A percentile compares a stretch with the other conserved stretches of the same genome.
Evolutionary conservation across 106 monocot species (phyloP).

Genomic region (Vanilla planifolia): DNA sequence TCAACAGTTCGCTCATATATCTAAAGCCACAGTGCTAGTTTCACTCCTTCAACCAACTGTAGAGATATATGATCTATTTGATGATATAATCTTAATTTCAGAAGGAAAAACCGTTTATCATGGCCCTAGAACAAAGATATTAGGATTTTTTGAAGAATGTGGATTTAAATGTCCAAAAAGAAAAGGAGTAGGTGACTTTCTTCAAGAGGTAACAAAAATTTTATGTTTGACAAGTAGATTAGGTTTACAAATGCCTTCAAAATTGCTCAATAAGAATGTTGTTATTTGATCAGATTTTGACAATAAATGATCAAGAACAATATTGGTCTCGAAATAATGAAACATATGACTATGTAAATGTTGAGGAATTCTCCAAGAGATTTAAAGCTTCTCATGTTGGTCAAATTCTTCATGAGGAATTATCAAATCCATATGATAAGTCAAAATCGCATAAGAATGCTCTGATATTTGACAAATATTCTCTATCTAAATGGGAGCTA

Average conservation of each 20-base stretch:
- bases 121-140: slow-evolving; percentile 62
- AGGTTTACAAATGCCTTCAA: too few relatives aligned
- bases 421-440: too few relatives aligned
- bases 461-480: too few relatives aligned
- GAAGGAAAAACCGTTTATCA: slow-evolving; percentile 89
- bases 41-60: slow-evolving; percentile 87
- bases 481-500: too few relatives aligned
- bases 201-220: slow-evolving; percentile 58
- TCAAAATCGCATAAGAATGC: too few relatives aligned
- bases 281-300: background rate
- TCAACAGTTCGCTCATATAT: slow-evolving; percentile 57
- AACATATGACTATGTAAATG: background rate
- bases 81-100: slow-evolving; percentile 80
- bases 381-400: background rate
- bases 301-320: background rate
- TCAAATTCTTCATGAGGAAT: too few relatives aligned
- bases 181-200: slow-evolving; percentile 72
- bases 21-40: slow-evolving; percentile 69
- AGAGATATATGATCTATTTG: slow-evolving; percentile 81
- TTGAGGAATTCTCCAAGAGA: background rate
- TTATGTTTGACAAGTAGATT: too few relatives aligned
- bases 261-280: background rate
- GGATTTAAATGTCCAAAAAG: slow-evolving; percentile 80
- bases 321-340: background rate
- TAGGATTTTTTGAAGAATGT: slow-evolving; percentile 62